Conservation (phyloP, 1,284 basidiomycete species). For the Athelia psychrophila region DNA sequence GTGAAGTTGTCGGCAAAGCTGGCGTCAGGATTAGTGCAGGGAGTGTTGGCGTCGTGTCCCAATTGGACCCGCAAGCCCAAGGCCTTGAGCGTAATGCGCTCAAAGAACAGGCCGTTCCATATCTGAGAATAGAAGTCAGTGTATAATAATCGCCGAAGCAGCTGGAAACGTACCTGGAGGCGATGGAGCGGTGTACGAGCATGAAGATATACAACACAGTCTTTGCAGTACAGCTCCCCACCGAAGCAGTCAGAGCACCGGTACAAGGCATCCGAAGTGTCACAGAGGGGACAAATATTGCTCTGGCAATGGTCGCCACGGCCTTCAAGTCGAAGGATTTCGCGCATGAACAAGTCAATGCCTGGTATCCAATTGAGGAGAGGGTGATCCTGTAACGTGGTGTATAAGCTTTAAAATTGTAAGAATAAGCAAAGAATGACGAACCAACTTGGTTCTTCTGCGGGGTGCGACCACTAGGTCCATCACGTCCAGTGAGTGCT, state of each 20-base stretch:
- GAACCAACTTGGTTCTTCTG: too few relatives aligned
- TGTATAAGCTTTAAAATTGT: too few relatives aligned
- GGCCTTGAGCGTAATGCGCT: slow-evolving; percentile 7
- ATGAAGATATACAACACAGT: slow-evolving; percentile 2
- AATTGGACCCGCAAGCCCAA: slow-evolving; percentile 21
- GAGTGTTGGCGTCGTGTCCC: slow-evolving; percentile 11
- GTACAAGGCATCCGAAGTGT: not conserved
- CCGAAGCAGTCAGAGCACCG: slow-evolving; percentile 12
- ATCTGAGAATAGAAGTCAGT: not conserved
- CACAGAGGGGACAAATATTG: too few relatives aligned
- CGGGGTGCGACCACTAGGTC: too few relatives aligned
- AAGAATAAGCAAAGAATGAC: too few relatives aligned
- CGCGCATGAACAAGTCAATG: too few relatives aligned
- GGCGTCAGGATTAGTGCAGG: slow-evolving; percentile 10
- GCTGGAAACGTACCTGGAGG: not conserved
- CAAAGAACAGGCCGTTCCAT: slow-evolving; percentile 4
- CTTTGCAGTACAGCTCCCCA: slow-evolving; percentile 1
- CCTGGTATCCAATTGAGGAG: too few relatives aligned
- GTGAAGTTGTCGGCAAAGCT: slow-evolving; percentile 15
- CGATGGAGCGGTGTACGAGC: not conserved
- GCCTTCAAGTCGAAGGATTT: too few relatives aligned
- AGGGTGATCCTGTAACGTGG: too few relatives aligned
- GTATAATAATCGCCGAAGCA: not conserved
- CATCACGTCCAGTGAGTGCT: too few relatives aligned
- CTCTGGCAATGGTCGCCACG: too few relatives aligned